These are phyloP conservation scores for Taiwanofungus camphoratus DNA, from an alignment of 1,284 basidiomycete species.

Conservation along the genomic window DNA sequence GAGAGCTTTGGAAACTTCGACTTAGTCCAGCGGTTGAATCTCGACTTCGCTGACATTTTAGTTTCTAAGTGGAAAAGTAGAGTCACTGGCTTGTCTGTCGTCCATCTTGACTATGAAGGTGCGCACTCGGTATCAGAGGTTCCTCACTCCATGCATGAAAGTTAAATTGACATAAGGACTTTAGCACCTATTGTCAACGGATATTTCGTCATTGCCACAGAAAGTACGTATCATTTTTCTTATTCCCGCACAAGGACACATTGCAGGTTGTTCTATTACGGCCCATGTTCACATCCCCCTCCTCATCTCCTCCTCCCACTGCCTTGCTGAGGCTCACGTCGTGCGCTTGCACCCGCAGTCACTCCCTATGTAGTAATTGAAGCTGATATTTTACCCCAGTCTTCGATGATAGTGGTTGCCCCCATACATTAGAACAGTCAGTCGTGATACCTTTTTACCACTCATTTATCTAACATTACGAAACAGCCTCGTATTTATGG, in stretches of 20 bases:
- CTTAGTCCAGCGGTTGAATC: conserved; percentile 63
- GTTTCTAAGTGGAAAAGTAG: conserved; percentile 85
- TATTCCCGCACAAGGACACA: background rate
- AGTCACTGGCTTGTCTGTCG: conserved; percentile 70
- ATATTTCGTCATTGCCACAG: conserved; percentile 89
- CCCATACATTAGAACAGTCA: conserved; percentile 91
- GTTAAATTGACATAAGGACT: conserved; percentile 8
- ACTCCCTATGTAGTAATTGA: no score
- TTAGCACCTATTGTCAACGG: conserved; percentile 89
- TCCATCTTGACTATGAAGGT: conserved; percentile 84
- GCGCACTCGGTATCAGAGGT: conserved; percentile 19
- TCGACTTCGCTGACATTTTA: conserved; percentile 71
- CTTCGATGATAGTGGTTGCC: conserved; percentile 89
- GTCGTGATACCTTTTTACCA: conserved; percentile 20
- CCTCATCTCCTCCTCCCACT: no score
- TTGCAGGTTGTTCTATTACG: background rate
- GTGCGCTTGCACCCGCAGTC: no score
- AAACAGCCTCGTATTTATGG: conserved; percentile 83
- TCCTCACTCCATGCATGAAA: background rate
- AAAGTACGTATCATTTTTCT: conserved; percentile 53
- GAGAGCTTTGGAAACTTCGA: conserved; percentile 72
- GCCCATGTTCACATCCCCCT: no score
- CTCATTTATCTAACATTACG: background rate
- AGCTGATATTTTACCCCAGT: conserved; percentile 47
- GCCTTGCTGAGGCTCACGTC: no score